Evolutionary conservation across 164 flowering plant species (phyloP).

Genomic region (Tetracentron sinense): DNA sequence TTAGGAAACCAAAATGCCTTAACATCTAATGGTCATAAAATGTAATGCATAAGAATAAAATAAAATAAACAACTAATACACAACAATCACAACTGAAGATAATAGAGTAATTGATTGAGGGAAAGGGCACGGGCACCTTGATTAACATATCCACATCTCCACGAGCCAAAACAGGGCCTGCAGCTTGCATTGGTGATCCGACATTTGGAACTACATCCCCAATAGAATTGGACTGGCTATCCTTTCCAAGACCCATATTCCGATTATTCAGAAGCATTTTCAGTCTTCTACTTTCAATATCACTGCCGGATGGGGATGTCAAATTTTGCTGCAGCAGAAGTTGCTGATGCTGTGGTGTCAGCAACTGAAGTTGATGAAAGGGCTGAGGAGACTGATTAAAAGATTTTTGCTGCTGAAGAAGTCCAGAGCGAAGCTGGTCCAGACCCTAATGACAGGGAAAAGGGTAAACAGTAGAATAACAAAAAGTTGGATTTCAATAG

Average conservation of each 20-base stretch:
- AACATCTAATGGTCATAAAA: slow-evolving; percentile 29
- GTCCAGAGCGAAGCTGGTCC: slow-evolving; percentile 74
- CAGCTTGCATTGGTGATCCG: slow-evolving; percentile 69
- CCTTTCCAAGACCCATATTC: slow-evolving; percentile 60
- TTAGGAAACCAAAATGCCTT: slow-evolving; percentile 4
- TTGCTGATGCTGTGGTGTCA: slow-evolving; percentile 87
- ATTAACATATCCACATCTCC: slow-evolving; percentile 78
- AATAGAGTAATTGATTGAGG: not conserved
- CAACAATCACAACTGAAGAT: not conserved
- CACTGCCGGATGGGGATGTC: slow-evolving; percentile 72
- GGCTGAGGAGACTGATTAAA: slow-evolving; percentile 84
- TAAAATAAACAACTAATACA: not conserved
- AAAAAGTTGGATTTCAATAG: not conserved
- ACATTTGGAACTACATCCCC: slow-evolving; percentile 80
- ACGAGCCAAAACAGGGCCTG: slow-evolving; percentile 53
- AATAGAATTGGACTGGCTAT: slow-evolving; percentile 67
- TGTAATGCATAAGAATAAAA: not conserved
- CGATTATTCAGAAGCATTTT: slow-evolving; percentile 73
- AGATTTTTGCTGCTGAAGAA: slow-evolving; percentile 87
- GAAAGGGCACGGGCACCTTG: slow-evolving; percentile 54
- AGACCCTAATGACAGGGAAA: slow-evolving; percentile 41
- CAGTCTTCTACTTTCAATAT: slow-evolving; percentile 70
- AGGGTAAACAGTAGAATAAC: not conserved
- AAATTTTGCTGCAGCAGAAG: slow-evolving; percentile 77
- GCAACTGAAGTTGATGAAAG: slow-evolving; percentile 82